A percentile compares a stretch with the other conserved stretches of the same genome.
phyloP scores from a whole-genome alignment of 768 basidiomycete genomes.

The Agrocybe praecox region DNA sequence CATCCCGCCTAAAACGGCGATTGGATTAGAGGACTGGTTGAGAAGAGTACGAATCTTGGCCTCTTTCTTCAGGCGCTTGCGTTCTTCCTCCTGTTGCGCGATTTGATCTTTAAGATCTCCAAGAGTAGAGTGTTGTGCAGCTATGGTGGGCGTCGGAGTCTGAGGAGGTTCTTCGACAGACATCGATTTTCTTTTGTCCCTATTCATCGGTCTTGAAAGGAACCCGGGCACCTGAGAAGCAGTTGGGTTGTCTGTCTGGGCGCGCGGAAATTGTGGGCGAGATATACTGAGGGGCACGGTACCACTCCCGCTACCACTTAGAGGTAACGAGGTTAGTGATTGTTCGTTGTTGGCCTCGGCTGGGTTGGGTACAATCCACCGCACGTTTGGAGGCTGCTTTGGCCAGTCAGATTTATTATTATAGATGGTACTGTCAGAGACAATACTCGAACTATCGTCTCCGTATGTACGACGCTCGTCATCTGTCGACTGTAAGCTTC shows the following conservation, averaged over 20 bases:
- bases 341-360: neutral
- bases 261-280: neutral
- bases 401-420: constrained; percentile 11
- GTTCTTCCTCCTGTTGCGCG: constrained; percentile 8
- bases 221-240: neutral
- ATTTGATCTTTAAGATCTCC: constrained; percentile 4
- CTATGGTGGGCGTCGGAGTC: neutral
- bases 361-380: constrained; percentile 6
- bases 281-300: neutral
- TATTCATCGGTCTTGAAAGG: neutral
- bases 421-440: neutral
- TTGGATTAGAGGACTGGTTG: constrained; percentile 1
- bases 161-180: neutral
- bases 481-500: neutral
- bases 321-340: neutral
- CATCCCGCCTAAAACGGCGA: constrained; percentile 10
- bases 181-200: neutral
- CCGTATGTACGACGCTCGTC: neutral
- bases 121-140: neutral
- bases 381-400: constrained; percentile 12
- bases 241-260: neutral
- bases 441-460: no score
- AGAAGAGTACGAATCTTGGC: constrained; percentile 4
- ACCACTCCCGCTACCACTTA: neutral
- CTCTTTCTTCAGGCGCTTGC: constrained; percentile 14